Conservation (phyloP, 208 protist species). For the Spongospora subterranea region DNA sequence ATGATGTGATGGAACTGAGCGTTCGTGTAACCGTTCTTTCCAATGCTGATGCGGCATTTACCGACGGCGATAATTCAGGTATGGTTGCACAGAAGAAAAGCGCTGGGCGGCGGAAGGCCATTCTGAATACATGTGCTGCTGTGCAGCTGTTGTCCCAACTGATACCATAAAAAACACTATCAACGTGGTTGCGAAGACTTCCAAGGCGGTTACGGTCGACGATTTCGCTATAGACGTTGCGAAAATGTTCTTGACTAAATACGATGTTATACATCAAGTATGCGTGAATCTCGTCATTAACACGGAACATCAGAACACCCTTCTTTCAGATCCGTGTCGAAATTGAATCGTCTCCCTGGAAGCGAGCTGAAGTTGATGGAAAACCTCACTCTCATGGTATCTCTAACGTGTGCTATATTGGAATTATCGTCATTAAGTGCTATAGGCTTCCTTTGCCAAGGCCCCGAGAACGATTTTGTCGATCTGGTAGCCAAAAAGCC, state of each 20-base stretch:
- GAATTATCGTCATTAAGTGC: neutral
- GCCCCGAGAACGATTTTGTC: neutral
- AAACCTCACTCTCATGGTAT: slow-evolving; percentile 31
- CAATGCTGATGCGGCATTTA: neutral
- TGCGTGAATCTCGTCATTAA: neutral
- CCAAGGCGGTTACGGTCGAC: neutral
- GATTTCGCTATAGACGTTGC: slow-evolving; percentile 1
- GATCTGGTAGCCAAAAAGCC: neutral
- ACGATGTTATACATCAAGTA: slow-evolving; percentile 7
- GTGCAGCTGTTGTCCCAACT: slow-evolving; percentile 1
- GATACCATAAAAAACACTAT: slow-evolving; percentile 55
- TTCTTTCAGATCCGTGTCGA: slow-evolving; percentile 40
- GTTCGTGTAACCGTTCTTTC: slow-evolving; percentile 33
- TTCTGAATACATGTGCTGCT: neutral
- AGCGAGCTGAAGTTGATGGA: slow-evolving; percentile 1
- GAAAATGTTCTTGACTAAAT: neutral
- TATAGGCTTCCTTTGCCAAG: neutral
- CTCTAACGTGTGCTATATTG: neutral
- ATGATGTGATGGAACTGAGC: neutral
- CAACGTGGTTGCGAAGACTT: neutral
- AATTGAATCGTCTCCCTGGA: slow-evolving; percentile 2
- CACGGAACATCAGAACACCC: neutral
- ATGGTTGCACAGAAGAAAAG: neutral
- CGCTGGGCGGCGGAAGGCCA: neutral
- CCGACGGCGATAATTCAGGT: slow-evolving; percentile 45